Base-by-base conservation (phyloP, 371 early-diverging fungal genomes). In the Actinomucor elegans region DNA sequence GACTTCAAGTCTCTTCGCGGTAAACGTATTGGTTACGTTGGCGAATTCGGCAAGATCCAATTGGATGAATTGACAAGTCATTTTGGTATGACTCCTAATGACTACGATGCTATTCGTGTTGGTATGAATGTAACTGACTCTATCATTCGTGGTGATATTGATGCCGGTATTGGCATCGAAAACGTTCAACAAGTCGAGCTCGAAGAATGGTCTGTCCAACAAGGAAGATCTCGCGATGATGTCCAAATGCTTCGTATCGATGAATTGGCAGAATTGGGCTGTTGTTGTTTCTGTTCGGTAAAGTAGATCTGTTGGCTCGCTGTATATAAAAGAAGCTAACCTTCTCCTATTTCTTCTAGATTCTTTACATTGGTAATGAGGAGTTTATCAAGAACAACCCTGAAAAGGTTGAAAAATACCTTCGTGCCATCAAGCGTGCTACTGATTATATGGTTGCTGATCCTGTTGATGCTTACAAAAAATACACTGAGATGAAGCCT, bases 101-200 rank as follows among this genome's bases (percentile, higher is more conserved):
- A 84, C 46, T 84, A 84, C 62, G 68, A 64, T 1, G 81, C 85
- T 28, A 75, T 86, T 11, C 81, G 85, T 29, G 87, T 84, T 4
- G 85, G 87, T n/a, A 84, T 86, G 85, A 84, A 83, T 40, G 84
- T 84, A 14, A 75, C 81, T 7, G 75, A 74, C 15, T 80, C 84
- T 21, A 80, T 86, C 61, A 81, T 76, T 46, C 67, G 75, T 15
- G 82, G 83, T 23, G 74, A 73, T 2, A 83, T 86, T 40, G 79
- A 86, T 62, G 87, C 84, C n/a, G 87, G 87, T 43, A 81, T 86
- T 38, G 86, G 86, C 26, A 69, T 86, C n/a, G 86, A 86, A 49
- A 84, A 84, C 40, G 80, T 86, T 23, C 86, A 86, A 56, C 77
- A 78, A 75, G 86, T 83, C 29, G 84, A 86, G 42, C 59, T 86